Evolutionary conservation across 345 rosid species (phyloP), one percentile per base, ranked within the genome.

Genomic region (Rhodamnia argentea): DNA sequence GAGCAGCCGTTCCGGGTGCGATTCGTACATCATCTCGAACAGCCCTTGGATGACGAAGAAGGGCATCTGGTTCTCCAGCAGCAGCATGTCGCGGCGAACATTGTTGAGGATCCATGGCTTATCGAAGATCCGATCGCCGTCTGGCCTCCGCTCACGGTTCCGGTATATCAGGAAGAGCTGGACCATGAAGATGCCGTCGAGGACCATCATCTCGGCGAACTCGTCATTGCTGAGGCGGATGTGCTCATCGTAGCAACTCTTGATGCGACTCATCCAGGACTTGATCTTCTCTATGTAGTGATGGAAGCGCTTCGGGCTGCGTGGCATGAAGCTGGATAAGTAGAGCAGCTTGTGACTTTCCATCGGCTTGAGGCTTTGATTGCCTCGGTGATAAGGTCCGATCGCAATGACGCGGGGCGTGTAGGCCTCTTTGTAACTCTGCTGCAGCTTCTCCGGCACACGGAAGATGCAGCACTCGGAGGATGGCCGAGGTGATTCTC

Each of bases 361-460:
- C 89, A 86, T 89, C 20, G 88, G 54, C 9, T 22, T 26, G 8
- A 89, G 60, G 29, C 83, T 60, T 18, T 52, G 16, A 5, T n/a
- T n/a, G 22, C 51, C 86, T 4, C 86, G 86, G 78, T 87, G 91
- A 16, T 86, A 32, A 1, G 91, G 91, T 7, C 89, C 89, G n/a
- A 89, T 82, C 2, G 91, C 86, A 11, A 89, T 85, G 14, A 85
- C 8, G 50, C 62, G 29, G 50, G 83, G 0, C 75, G 13, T 51
- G 86, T 84, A 51, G 87, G 88, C 14, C 78, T 6, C 24, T 85
- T 83, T 74, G 88, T 81, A 1, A 3, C 26, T 11, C 53, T 27
- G 4, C 58, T 23, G 13, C 83, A 29, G 26, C 16, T 5, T 18
- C 18, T 70, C 8, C 18, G 70, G 47, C n/a, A 58, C n/a, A 14